Percentiles rank a stretch among this genome's conserved stretches.
phyloP scores from a whole-genome alignment of 2,329 filamentous ascomycete genomes.

The Nemania diffusa region DNA sequence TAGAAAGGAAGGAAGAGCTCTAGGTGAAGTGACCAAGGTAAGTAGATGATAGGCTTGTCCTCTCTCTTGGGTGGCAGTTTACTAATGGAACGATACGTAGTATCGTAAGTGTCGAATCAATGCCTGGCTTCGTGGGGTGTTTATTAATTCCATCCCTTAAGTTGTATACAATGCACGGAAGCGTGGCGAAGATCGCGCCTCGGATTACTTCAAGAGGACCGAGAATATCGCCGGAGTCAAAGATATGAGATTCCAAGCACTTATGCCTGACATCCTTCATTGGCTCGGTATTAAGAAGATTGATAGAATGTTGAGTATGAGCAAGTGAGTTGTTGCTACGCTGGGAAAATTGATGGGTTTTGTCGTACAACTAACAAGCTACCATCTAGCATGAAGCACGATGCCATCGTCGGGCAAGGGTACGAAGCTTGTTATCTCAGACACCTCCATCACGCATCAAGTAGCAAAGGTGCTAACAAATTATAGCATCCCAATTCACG shows the following conservation, averaged over 20 bases:
- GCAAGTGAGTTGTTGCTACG: conserved; percentile 74
- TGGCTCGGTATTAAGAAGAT: conserved; percentile 99
- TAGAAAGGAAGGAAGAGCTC: conserved; percentile 92
- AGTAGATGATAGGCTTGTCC: conserved; percentile 46
- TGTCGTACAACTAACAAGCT: conserved; percentile 44
- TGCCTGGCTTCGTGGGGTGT: conserved; percentile 35
- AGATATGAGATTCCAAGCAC: conserved; percentile 95
- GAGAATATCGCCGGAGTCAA: conserved; percentile 98
- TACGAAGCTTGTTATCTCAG: conserved; percentile 52
- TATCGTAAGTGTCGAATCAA: conserved; percentile 56
- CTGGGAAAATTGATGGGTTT: conserved; percentile 28
- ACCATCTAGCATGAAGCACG: conserved; percentile 80
- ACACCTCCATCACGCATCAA: conserved; percentile 20
- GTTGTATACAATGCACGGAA: conserved; percentile 84
- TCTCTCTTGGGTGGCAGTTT: conserved; percentile 32
- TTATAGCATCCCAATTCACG: conserved; percentile 81
- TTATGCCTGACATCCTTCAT: conserved; percentile 98
- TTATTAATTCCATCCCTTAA: conserved; percentile 44
- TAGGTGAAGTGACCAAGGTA: conserved; percentile 96
- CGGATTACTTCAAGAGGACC: conserved; percentile 96
- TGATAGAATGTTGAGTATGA: conserved; percentile 98
- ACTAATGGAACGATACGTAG: conserved; percentile 52
- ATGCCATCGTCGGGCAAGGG: conserved; percentile 87
- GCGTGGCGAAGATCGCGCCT: conserved; percentile 80
- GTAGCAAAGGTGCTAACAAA: conserved; percentile 39